A percentile compares a stretch with the other conserved stretches of the same genome.
Evolutionary conservation across 371 early-diverging fungal genomes (phyloP).

Genomic region (Sporodiniella umbellata): DNA sequence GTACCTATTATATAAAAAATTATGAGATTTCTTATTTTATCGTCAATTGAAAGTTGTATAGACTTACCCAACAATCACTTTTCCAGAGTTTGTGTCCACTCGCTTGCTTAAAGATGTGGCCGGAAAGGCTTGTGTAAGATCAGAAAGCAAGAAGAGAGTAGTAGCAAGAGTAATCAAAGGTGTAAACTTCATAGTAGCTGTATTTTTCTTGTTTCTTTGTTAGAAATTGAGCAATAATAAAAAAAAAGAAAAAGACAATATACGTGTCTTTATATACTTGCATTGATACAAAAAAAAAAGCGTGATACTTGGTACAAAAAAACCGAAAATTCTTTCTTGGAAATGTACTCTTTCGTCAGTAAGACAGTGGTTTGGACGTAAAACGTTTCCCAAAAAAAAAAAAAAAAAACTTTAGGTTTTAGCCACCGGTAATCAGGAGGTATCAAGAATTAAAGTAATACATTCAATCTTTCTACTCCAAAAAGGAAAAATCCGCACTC

Average conservation of each 20-base stretch:
- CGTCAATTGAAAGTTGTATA: not conserved
- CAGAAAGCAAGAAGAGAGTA: slow-evolving; percentile 10
- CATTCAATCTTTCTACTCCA: too few species aligned
- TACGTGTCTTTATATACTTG: too few species aligned
- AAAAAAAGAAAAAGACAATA: not conserved
- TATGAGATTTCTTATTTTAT: not conserved
- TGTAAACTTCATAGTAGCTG: slow-evolving; percentile 7
- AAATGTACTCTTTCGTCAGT: too few species aligned
- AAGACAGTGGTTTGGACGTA: too few species aligned
- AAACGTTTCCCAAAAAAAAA: too few species aligned
- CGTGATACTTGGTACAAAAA: too few species aligned
- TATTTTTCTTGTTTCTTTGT: not conserved
- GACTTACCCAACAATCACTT: slow-evolving; percentile 22
- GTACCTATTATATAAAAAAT: slow-evolving; percentile 11
- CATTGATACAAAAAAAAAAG: too few species aligned
- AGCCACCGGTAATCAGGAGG: too few species aligned
- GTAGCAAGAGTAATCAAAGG: slow-evolving; percentile 8
- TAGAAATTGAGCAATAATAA: not conserved
- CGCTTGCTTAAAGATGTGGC: slow-evolving; percentile 5
- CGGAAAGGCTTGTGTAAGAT: slow-evolving; percentile 7
- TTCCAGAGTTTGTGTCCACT: slow-evolving; percentile 7
- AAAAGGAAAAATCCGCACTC: too few species aligned
- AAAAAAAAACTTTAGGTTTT: too few species aligned
- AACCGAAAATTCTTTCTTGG: too few species aligned
- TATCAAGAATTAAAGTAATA: too few species aligned